These are phyloP conservation scores for Drechslera avenae DNA, from an alignment of 2,329 filamentous ascomycete species.

Conservation along the genomic window DNA sequence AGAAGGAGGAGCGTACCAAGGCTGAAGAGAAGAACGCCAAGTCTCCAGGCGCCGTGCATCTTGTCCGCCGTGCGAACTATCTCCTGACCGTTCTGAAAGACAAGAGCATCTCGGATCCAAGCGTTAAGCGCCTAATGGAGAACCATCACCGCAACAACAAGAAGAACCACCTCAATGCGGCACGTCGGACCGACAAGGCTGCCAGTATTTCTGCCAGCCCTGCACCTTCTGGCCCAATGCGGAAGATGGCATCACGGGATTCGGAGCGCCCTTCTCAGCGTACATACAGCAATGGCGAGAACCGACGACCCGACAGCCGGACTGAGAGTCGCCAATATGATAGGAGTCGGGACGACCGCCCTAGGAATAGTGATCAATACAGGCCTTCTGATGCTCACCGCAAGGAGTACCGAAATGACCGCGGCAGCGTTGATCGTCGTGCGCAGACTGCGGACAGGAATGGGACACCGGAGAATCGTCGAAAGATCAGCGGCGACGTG, in stretches of 20 bases:
- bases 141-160: constrained; percentile 97
- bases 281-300: constrained; percentile 45
- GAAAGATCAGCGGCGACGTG: constrained; percentile 53
- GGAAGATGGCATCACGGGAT: constrained; percentile 42
- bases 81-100: constrained; percentile 93
- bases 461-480: constrained; percentile 53
- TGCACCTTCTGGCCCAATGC: constrained; percentile 56
- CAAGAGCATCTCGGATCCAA: constrained; percentile 73
- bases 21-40: constrained; percentile 74
- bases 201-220: constrained; percentile 73
- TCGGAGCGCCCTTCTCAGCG: constrained; percentile 47
- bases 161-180: constrained; percentile 66
- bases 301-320: constrained; percentile 39
- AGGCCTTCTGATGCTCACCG: constrained; percentile 37
- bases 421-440: constrained; percentile 47
- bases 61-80: constrained; percentile 93
- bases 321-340: constrained; percentile 41
- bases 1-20: constrained; percentile 89
- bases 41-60: constrained; percentile 94
- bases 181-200: constrained; percentile 60
- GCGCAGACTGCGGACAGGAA: constrained; percentile 41
- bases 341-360: constrained; percentile 32
- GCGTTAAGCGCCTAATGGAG: constrained; percentile 79
- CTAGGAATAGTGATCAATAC: constrained; percentile 46
- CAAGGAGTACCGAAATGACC: constrained; percentile 47